Evolutionary conservation across 306 rosid species (phyloP).

Genomic region (Castanopsis chinensis): DNA sequence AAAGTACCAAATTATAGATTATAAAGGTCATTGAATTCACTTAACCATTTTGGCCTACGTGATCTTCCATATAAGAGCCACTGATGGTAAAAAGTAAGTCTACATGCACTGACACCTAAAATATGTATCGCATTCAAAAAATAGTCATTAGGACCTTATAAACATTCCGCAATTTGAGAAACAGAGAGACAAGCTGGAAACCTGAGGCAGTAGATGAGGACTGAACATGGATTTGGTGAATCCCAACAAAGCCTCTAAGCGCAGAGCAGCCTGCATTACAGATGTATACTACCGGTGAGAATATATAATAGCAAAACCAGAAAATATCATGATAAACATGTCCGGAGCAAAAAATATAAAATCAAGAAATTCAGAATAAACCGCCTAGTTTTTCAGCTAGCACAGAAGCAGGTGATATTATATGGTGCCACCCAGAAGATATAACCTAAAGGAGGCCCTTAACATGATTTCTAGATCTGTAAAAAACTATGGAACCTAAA

Average conservation of each 20-base stretch:
- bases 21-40: not conserved
- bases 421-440: not conserved
- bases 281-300: not conserved
- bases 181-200: conserved; percentile 21
- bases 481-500: not conserved
- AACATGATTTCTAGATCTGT: not conserved
- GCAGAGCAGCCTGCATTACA: conserved; percentile 57
- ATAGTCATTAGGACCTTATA: not conserved
- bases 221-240: conserved; percentile 57
- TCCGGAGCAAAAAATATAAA: not conserved
- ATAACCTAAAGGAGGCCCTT: not conserved
- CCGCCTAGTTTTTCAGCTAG: not conserved
- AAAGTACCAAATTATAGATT: not conserved
- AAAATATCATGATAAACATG: not conserved
- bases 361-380: not conserved
- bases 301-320: not conserved
- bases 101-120: not conserved
- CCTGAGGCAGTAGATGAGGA: conserved; percentile 79
- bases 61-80: not conserved
- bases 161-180: not conserved
- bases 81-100: not conserved
- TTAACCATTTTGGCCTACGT: not conserved
- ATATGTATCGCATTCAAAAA: not conserved
- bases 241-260: conserved; percentile 66
- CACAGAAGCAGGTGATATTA: not conserved